Evolutionary conservation across 2,329 filamentous ascomycete genomes (phyloP), one percentile per base, ranked within the genome.

Genomic region (Curvularia verruculosa): DNA sequence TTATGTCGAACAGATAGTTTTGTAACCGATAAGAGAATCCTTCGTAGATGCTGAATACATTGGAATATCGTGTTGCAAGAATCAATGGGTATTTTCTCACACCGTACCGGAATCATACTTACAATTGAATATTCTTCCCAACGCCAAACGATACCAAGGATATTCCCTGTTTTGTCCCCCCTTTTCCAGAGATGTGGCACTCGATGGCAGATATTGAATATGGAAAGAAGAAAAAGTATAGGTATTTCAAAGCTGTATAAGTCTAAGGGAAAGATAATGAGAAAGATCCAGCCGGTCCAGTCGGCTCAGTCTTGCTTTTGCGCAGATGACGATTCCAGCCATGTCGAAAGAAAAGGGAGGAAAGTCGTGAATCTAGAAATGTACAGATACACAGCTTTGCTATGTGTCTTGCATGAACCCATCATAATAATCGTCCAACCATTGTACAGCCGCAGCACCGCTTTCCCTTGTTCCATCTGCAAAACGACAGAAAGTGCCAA

Each of bases 401-500:
- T 60, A 73, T 2, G 54, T 57, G 51, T 76, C 73, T n/a, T 37
- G 47, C 66, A 83, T 70, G 54, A 83, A 82, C 0, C 75, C 72
- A 18, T 76, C 75, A 67, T 83, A 85, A 64, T 85, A 86, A 6
- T 73, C 65, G 59, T 84, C 79, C 63, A 85, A 65, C 81, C 81
- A 84, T 26, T 61, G 51, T 2, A 73, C 73, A 1, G 80, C 80
- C 21, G 70, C 60, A 10, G 58, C 39, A 0, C 73, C 78, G 15
- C 60, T 72, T 5, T 74, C 69, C 23, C 57, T 64, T 21, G 61
- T 70, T 0, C 67, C 70, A 21, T 65, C 59, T 12, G 67, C 60
- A 65, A 78, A 84, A 3, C 75, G 60, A 7, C 82, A 78, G 23
- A 90, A 75, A n/a, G 82, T 85, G 1, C 89, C 89, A 4, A 91